These are phyloP conservation scores for Telopea speciosissima DNA, from an alignment of 177 flowering plant species.

Conservation along the genomic window DNA sequence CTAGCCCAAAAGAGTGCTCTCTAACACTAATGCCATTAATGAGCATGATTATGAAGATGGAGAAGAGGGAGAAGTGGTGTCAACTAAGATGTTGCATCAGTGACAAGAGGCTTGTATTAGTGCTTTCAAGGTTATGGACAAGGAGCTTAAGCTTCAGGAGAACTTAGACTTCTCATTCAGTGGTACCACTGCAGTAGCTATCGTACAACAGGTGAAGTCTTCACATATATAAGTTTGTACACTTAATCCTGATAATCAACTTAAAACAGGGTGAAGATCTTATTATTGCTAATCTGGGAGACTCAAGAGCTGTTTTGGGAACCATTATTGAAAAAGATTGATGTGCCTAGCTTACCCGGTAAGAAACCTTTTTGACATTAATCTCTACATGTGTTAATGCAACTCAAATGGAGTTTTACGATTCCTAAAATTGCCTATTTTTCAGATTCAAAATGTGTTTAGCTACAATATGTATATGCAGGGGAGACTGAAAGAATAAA, in stretches of 20 bases:
- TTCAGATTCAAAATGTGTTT: too few relatives aligned
- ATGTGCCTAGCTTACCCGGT: constrained; percentile 65
- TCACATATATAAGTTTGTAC: too few relatives aligned
- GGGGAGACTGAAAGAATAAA: constrained; percentile 77
- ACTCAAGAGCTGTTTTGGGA: constrained; percentile 82
- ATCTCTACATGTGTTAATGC: background rate
- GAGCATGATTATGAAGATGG: constrained; percentile 4
- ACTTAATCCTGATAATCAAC: background rate
- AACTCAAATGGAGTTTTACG: too few relatives aligned
- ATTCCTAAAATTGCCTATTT: too few relatives aligned
- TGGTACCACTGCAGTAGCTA: constrained; percentile 76
- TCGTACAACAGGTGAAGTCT: constrained; percentile 52
- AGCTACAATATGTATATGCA: constrained; percentile 26
- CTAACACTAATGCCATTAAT: background rate
- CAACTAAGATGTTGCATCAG: constrained; percentile 19
- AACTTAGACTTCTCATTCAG: constrained; percentile 56
- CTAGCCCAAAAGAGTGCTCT: constrained; percentile 34
- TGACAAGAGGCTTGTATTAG: constrained; percentile 57
- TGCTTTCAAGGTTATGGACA: constrained; percentile 76
- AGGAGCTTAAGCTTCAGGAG: constrained; percentile 62
- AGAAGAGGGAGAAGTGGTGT: constrained; percentile 1
- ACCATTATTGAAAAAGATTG: constrained; percentile 46
- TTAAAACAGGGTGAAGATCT: constrained; percentile 54
- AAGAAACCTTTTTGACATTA: constrained; percentile 14
- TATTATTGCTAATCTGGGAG: constrained; percentile 76